These are phyloP conservation scores for Globisporangium radiosum DNA, from an alignment of 352 stramenopile genomes.

Conservation along the genomic window DNA sequence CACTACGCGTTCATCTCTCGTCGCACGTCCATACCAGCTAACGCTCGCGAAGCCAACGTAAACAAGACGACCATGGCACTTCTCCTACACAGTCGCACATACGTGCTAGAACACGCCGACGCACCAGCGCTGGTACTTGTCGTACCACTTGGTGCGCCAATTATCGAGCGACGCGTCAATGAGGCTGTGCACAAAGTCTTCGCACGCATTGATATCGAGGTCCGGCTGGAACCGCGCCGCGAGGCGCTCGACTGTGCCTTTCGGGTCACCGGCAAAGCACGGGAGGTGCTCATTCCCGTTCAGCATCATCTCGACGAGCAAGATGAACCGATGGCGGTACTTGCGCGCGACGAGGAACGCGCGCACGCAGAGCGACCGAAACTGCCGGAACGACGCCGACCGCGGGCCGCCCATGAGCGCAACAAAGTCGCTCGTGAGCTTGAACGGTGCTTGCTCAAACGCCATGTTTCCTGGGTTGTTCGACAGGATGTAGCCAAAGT, in stretches of 20 bases:
- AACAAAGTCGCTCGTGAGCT: slow-evolving; percentile 96
- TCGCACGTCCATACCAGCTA: not conserved
- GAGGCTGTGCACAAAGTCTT: slow-evolving; percentile 94
- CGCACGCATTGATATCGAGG: slow-evolving; percentile 90
- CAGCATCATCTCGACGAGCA: slow-evolving; percentile 96
- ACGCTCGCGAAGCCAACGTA: too few species aligned
- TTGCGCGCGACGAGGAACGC: slow-evolving; percentile 94
- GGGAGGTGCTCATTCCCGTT: slow-evolving; percentile 94
- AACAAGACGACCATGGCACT: too few species aligned
- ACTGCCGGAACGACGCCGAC: slow-evolving; percentile 90
- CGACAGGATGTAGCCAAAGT: slow-evolving; percentile 95
- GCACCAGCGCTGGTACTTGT: slow-evolving; percentile 93
- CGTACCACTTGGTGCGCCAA: slow-evolving; percentile 96
- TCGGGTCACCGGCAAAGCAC: slow-evolving; percentile 92
- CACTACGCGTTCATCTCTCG: not conserved
- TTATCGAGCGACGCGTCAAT: slow-evolving; percentile 96
- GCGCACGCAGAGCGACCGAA: slow-evolving; percentile 93
- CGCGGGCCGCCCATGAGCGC: slow-evolving; percentile 92
- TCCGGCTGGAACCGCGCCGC: slow-evolving; percentile 92
- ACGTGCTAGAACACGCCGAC: slow-evolving; percentile 78
- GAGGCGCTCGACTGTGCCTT: slow-evolving; percentile 87
- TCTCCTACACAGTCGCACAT: too few species aligned
- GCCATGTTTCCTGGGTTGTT: slow-evolving; percentile 91
- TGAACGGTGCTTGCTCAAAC: slow-evolving; percentile 97
- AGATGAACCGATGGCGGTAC: slow-evolving; percentile 92